Evolutionary conservation across 345 rosid species (phyloP).

Genomic region (Dipteronia dyeriana): DNA sequence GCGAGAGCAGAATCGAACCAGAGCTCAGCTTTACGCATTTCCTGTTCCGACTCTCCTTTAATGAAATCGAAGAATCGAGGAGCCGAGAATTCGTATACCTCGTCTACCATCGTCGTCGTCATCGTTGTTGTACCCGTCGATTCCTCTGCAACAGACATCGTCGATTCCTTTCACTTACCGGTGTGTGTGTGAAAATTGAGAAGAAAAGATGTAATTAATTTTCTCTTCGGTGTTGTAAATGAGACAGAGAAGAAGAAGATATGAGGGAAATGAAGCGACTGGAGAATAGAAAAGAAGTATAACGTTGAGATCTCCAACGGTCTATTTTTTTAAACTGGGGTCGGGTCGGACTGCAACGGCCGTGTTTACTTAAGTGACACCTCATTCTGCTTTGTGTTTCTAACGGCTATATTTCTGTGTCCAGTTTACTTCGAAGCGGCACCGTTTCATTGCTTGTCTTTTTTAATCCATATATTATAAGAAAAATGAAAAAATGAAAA

Average conservation of each 20-base stretch:
- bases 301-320: conserved; percentile 58
- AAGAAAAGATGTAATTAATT: background rate
- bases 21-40: conserved; percentile 65
- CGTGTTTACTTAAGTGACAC: background rate
- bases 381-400: conserved; percentile 10
- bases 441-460: conserved; percentile 20
- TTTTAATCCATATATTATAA: background rate
- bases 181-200: conserved; percentile 10
- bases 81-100: conserved; percentile 83
- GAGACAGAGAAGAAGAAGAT: background rate
- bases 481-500: no score
- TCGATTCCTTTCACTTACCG: conserved; percentile 1
- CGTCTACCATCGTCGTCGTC: conserved; percentile 47
- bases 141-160: conserved; percentile 33
- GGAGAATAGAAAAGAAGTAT: conserved; percentile 20
- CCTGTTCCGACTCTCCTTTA: conserved; percentile 68
- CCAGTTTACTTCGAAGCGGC: conserved; percentile 9
- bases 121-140: conserved; percentile 17
- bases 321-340: conserved; percentile 47
- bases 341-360: conserved; percentile 39
- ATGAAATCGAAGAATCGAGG: conserved; percentile 86
- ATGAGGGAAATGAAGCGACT: background rate
- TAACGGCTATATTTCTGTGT: conserved; percentile 54
- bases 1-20: conserved; percentile 77
- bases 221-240: background rate